A percentile compares a stretch with the other conserved stretches of the same genome.
phyloP scores from a whole-genome alignment of 176 grass and related monocot genomes.

The Oryza coarctata region DNA sequence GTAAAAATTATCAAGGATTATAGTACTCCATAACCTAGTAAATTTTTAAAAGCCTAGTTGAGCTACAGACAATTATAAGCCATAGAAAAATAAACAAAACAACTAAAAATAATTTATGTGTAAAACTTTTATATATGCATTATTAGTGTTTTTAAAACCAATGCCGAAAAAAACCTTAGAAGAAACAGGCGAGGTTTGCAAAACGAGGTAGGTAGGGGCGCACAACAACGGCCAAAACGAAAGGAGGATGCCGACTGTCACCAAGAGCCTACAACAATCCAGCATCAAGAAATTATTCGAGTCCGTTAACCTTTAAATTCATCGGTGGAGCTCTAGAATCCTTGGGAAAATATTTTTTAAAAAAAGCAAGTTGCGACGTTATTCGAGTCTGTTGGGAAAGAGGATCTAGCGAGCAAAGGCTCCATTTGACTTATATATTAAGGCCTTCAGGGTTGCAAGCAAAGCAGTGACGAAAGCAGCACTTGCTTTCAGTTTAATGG shows the following conservation, averaged over 20 bases:
- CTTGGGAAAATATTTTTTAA: neutral
- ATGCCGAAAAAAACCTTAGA: neutral
- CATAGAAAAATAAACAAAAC: too few relatives aligned
- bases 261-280: neutral
- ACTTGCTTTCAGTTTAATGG: neutral
- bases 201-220: neutral
- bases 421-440: neutral
- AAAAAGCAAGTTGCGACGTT: neutral
- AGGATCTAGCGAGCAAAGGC: neutral
- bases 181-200: neutral
- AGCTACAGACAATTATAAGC: too few relatives aligned
- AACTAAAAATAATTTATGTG: too few relatives aligned
- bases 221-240: neutral
- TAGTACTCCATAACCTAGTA: too few relatives aligned
- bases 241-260: neutral
- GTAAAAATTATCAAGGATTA: too few relatives aligned
- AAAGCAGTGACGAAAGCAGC: conserved; percentile 8
- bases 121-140: too few relatives aligned
- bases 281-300: too few relatives aligned
- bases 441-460: neutral
- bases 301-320: neutral
- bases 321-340: neutral
- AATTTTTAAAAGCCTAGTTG: too few relatives aligned
- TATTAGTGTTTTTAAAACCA: too few relatives aligned
- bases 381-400: neutral